Evolutionary conservation across 805 yeast species (phyloP).

Genomic region (Saccharomycopsis lassenensis): DNA sequence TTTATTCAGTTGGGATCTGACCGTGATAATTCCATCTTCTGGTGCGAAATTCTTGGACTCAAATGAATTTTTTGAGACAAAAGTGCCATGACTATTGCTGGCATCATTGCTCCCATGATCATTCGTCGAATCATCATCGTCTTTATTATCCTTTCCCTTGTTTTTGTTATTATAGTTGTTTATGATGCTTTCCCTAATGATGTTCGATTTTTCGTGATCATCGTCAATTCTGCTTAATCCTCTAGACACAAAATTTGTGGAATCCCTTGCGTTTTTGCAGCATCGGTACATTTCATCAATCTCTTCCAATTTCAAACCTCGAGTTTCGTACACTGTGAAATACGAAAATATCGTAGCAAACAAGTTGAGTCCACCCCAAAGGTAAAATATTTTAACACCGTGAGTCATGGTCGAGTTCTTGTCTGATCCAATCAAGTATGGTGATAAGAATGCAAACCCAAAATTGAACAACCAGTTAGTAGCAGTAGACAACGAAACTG

Average conservation of each 20-base stretch:
- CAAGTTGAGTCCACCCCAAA: constrained; percentile 68
- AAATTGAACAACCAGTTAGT: constrained; percentile 76
- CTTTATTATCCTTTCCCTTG: neutral
- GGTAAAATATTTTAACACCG: constrained; percentile 63
- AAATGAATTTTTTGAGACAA: too few relatives aligned
- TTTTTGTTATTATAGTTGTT: neutral
- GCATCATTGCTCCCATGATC: neutral
- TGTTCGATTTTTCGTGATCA: neutral
- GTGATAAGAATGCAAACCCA: constrained; percentile 63
- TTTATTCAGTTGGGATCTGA: too few relatives aligned
- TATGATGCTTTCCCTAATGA: neutral
- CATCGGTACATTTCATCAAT: constrained; percentile 63
- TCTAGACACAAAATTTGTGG: constrained; percentile 6
- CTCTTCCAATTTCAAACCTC: constrained; percentile 70
- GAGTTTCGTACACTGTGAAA: constrained; percentile 67
- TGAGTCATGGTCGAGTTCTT: constrained; percentile 48
- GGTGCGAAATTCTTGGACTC: too few relatives aligned
- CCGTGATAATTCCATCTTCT: too few relatives aligned
- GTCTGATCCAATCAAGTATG: constrained; percentile 62
- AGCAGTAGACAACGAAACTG: constrained; percentile 66
- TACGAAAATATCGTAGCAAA: constrained; percentile 50
- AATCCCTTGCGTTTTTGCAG: constrained; percentile 30
- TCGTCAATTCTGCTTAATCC: neutral
- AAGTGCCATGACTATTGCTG: too few relatives aligned
- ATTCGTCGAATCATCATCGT: neutral